Evolutionary conservation across 805 yeast species (phyloP).

Genomic region (Kluyveromyces lactis): DNA sequence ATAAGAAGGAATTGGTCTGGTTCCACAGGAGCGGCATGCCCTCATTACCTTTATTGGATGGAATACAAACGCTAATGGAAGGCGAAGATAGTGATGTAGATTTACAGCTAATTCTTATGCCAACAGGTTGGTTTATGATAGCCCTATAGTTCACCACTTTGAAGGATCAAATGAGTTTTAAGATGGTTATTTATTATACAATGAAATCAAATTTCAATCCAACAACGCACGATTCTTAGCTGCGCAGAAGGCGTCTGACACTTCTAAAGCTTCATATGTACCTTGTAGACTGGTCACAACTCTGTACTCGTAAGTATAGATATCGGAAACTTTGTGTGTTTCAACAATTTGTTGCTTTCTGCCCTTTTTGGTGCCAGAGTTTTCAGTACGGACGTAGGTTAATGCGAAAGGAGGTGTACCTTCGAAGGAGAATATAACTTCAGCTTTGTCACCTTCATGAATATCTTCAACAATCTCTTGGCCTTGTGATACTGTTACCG

Average conservation of each 20-base stretch:
- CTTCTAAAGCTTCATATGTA: constrained; percentile 83
- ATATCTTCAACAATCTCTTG: constrained; percentile 67
- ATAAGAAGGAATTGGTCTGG: constrained; percentile 7
- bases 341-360: constrained; percentile 55
- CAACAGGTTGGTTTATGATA: constrained; percentile 1
- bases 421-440: constrained; percentile 67
- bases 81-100: background rate
- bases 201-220: constrained; percentile 1
- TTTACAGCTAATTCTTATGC: background rate
- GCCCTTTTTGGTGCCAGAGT: constrained; percentile 32
- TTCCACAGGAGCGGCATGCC: constrained; percentile 6
- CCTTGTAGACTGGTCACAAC: constrained; percentile 83
- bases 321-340: constrained; percentile 47
- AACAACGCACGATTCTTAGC: constrained; percentile 34
- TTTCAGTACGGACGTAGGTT: constrained; percentile 70
- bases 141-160: background rate
- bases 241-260: constrained; percentile 77
- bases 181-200: background rate
- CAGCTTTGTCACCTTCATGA: constrained; percentile 92
- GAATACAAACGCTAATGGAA: background rate
- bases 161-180: background rate
- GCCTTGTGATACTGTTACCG: constrained; percentile 83
- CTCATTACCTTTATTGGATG: constrained; percentile 1
- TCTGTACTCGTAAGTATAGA: constrained; percentile 58
- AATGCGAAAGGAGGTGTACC: constrained; percentile 90